These are phyloP conservation scores for Tephrocybe sp. DNA, from an alignment of 768 basidiomycete genomes.

Conservation along the genomic window DNA sequence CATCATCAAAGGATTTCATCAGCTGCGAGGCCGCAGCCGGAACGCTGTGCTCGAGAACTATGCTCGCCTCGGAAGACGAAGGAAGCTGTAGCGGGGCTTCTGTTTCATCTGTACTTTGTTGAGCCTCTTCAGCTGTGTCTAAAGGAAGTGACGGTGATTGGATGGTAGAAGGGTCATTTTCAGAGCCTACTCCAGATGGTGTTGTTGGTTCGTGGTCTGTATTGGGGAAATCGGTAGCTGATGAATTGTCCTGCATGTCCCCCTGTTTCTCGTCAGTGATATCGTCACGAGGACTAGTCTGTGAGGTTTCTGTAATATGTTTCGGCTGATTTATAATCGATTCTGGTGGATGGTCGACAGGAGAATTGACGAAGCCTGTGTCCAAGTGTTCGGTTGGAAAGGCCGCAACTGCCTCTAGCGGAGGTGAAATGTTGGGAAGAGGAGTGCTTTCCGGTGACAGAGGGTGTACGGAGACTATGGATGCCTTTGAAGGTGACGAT, in stretches of 20 bases:
- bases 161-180: background rate
- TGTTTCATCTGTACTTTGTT: background rate
- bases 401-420: conserved; percentile 14
- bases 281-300: background rate
- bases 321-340: background rate
- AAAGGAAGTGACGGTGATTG: background rate
- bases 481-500: conserved; percentile 35
- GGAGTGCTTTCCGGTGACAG: conserved; percentile 42
- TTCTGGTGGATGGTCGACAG: background rate
- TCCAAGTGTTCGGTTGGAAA: background rate
- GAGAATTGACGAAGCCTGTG: background rate
- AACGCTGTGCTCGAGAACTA: too few relatives aligned
- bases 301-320: background rate
- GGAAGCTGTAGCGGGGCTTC: too few relatives aligned
- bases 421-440: conserved; percentile 36
- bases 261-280: background rate
- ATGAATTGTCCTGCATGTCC: too few relatives aligned
- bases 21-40: background rate
- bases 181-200: background rate
- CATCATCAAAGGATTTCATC: background rate
- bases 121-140: background rate
- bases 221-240: too few relatives aligned
- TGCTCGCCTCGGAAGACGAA: too few relatives aligned
- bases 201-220: background rate
- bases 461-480: conserved; percentile 25